Percentiles rank a stretch among this genome's conserved stretches.
Evolutionary conservation across 2,329 filamentous ascomycete genomes (phyloP).

Genomic region (Epichloe glyceriae): DNA sequence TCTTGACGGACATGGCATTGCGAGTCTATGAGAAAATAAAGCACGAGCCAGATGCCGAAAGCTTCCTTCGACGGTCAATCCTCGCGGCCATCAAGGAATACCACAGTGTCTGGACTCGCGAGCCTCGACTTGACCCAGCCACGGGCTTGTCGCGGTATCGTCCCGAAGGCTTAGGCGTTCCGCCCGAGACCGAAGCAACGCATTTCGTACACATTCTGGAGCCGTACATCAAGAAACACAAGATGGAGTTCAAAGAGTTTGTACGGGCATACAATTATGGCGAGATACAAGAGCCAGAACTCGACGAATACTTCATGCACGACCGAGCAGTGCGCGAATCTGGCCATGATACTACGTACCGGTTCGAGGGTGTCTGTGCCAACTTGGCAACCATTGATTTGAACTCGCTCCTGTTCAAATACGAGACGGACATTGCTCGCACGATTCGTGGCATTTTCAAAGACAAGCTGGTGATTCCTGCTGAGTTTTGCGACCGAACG

Average conservation of each 20-base stretch:
- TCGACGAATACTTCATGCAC: slow-evolving; percentile 93
- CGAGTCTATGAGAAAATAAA: slow-evolving; percentile 90
- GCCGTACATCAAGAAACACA: slow-evolving; percentile 74
- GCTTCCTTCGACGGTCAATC: slow-evolving; percentile 69
- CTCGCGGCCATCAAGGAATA: slow-evolving; percentile 96
- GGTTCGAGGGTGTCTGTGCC: slow-evolving; percentile 75
- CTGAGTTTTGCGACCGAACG: slow-evolving; percentile 62
- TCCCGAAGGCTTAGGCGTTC: slow-evolving; percentile 71
- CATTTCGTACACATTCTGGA: slow-evolving; percentile 76
- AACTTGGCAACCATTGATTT: slow-evolving; percentile 88
- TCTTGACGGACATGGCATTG: slow-evolving; percentile 93
- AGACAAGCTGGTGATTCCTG: slow-evolving; percentile 70
- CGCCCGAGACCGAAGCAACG: slow-evolving; percentile 77
- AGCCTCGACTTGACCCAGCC: slow-evolving; percentile 63
- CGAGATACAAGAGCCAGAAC: slow-evolving; percentile 64
- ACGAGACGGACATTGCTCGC: slow-evolving; percentile 84
- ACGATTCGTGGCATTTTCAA: slow-evolving; percentile 75
- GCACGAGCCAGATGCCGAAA: slow-evolving; percentile 63
- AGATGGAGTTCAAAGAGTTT: slow-evolving; percentile 72
- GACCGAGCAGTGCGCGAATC: slow-evolving; percentile 93
- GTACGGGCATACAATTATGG: slow-evolving; percentile 78
- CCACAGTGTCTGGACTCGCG: slow-evolving; percentile 71
- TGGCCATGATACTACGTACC: slow-evolving; percentile 91
- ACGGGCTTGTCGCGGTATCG: slow-evolving; percentile 77
- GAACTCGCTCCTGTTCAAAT: slow-evolving; percentile 92